These are phyloP conservation scores for Paracoccidioides lutzii DNA, from an alignment of 2,329 filamentous ascomycete genomes.

Conservation along the genomic window DNA sequence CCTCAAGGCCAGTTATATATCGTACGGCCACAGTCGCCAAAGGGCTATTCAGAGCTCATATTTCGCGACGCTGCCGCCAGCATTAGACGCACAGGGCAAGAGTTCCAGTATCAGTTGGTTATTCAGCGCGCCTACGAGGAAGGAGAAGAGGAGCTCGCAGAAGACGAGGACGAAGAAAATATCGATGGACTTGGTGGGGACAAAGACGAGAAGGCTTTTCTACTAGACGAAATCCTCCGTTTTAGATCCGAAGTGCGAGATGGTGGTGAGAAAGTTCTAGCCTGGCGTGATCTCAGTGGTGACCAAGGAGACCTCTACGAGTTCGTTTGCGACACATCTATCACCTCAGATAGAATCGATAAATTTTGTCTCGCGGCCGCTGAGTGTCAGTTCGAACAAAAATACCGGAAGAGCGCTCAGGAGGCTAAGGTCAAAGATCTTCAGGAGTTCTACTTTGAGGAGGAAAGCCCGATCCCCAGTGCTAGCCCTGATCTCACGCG, in stretches of 20 bases:
- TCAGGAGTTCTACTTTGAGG: conserved; percentile 64
- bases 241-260: conserved; percentile 74
- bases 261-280: conserved; percentile 71
- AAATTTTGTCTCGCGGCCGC: conserved; percentile 72
- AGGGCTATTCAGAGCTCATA: conserved; percentile 96
- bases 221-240: conserved; percentile 83
- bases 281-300: conserved; percentile 89
- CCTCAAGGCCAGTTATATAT: conserved; percentile 94
- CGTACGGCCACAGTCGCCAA: conserved; percentile 85
- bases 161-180: conserved; percentile 76
- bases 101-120: conserved; percentile 95
- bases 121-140: conserved; percentile 95
- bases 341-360: conserved; percentile 56
- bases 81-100: conserved; percentile 83
- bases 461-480: conserved; percentile 47
- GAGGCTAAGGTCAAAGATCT: conserved; percentile 73
- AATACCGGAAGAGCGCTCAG: conserved; percentile 68
- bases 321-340: conserved; percentile 77
- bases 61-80: conserved; percentile 93
- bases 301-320: conserved; percentile 94
- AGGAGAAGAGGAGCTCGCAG: conserved; percentile 84
- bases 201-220: conserved; percentile 92
- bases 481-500: conserved; percentile 39
- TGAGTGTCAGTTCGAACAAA: conserved; percentile 96
- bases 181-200: conserved; percentile 60